Evolutionary conservation across 768 basidiomycete genomes (phyloP).

Genomic region (Kwoniella europaea): DNA sequence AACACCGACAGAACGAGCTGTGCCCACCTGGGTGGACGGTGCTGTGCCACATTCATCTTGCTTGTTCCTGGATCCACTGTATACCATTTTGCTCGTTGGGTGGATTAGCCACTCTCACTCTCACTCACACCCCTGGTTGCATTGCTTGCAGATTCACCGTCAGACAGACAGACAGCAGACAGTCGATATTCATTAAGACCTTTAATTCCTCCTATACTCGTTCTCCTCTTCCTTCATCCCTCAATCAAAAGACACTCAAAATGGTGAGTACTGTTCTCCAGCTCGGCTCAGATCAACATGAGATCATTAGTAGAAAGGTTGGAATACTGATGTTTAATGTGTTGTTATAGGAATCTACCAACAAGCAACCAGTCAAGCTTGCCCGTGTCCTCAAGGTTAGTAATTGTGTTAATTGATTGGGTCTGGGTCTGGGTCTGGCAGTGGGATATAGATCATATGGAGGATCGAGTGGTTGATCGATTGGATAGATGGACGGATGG

Average conservation of each 20-base stretch:
- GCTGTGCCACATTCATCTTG: constrained; percentile 21
- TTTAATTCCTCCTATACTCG: background rate
- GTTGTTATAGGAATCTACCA: constrained; percentile 47
- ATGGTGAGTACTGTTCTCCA: constrained; percentile 20
- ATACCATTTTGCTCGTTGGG: no score
- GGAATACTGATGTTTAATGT: constrained; percentile 23
- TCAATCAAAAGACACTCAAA: constrained; percentile 28
- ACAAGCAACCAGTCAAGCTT: constrained; percentile 78
- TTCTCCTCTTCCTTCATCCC: constrained; percentile 12
- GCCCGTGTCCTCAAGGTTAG: constrained; percentile 94
- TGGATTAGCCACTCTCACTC: background rate
- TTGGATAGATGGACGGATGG: no score
- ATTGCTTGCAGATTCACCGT: constrained; percentile 10
- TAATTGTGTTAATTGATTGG: constrained; percentile 1
- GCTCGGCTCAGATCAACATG: no score
- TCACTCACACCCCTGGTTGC: background rate
- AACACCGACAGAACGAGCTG: constrained; percentile 5
- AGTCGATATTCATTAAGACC: constrained; percentile 8
- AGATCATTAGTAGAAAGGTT: constrained; percentile 6
- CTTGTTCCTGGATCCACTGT: background rate
- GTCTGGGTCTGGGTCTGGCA: background rate
- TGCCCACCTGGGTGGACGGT: no score
- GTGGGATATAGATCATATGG: background rate
- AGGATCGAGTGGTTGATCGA: background rate
- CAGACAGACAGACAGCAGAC: background rate